Base-by-base conservation (phyloP, 495 filamentous ascomycete species). In the Aspergillus nanangensis region DNA sequence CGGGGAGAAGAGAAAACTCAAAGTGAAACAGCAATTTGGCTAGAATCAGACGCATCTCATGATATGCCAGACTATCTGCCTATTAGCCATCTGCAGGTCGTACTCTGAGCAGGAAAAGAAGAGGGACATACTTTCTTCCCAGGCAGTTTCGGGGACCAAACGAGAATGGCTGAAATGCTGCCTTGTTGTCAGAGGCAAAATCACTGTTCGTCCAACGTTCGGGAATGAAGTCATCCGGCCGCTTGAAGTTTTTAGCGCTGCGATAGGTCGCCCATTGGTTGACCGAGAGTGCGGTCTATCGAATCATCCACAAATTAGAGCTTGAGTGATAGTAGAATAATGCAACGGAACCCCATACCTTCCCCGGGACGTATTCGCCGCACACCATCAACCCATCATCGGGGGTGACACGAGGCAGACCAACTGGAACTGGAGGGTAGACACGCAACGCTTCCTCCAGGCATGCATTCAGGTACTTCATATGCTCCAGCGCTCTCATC, bases 11-110 rank as follows among this genome's bases (percentile, higher is more conserved):
- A 32, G 60, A 55, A 21, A 82, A 52, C 33, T 82, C 75, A 55
- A 81, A 80, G 25, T 59, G 65, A 65, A 66, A 82, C 1, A 83
- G 38, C n/a, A 81, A 33, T 23, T 71, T 75, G 4, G 77, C 67
- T 4, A 76, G 47, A 17, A 76, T 70, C 2, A 81, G 45, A 2
- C 74, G 62, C 63, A 78, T 72, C 50, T 81, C 78, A 1, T 63
- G 68, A 48, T 70, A 75, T 0, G 75, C 78, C 20, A 83, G 64
- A 40, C 66, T 70, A 22, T 9, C 7, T 20, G 36, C n/a, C n/a
- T n/a, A n/a, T n/a, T 32, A 14, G 15, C 2, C 17, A 23, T 5
- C 7, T 11, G 7, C 25, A n/a, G n/a, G n/a, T n/a, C n/a, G n/a
- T n/a, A n/a, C n/a, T n/a, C n/a, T n/a, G n/a, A n/a, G n/a, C n/a